Conservation (phyloP, 306 rosid species). For the Mimosa bimucronata region DNA sequence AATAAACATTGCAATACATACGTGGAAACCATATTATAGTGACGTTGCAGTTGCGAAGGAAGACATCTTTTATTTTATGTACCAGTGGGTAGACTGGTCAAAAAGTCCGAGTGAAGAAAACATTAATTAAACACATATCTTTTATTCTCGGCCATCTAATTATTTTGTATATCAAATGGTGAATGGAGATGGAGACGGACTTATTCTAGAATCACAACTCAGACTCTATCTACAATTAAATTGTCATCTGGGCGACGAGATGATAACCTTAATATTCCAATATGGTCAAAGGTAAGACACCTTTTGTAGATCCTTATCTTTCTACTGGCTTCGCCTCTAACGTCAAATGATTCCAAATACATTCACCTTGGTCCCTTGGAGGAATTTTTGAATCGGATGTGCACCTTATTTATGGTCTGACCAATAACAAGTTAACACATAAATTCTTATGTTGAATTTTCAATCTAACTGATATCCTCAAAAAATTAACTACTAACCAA, state of each 20-base stretch:
- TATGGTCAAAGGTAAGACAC: conserved; percentile 26
- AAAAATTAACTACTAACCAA: no score
- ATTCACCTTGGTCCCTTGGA: no score
- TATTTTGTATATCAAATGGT: neutral
- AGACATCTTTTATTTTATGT: neutral
- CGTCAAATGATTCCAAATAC: neutral
- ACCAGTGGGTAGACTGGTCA: neutral
- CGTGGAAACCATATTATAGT: neutral
- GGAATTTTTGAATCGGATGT: no score
- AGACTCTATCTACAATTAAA: neutral
- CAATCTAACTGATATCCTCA: no score
- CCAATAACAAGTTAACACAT: no score
- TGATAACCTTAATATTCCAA: conserved; percentile 3
- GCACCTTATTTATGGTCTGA: no score
- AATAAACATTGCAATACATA: neutral
- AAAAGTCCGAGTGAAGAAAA: neutral
- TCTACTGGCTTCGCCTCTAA: neutral
- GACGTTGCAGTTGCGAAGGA: neutral
- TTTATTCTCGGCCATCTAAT: neutral
- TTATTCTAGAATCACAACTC: conserved; percentile 24
- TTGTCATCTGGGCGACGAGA: neutral
- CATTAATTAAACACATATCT: neutral
- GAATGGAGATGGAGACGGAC: neutral
- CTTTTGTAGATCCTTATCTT: neutral
- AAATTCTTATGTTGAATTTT: no score